Evolutionary conservation across 1,284 basidiomycete genomes (phyloP), one percentile per base, ranked within the genome.

Genomic region (Thelephora terrestris): DNA sequence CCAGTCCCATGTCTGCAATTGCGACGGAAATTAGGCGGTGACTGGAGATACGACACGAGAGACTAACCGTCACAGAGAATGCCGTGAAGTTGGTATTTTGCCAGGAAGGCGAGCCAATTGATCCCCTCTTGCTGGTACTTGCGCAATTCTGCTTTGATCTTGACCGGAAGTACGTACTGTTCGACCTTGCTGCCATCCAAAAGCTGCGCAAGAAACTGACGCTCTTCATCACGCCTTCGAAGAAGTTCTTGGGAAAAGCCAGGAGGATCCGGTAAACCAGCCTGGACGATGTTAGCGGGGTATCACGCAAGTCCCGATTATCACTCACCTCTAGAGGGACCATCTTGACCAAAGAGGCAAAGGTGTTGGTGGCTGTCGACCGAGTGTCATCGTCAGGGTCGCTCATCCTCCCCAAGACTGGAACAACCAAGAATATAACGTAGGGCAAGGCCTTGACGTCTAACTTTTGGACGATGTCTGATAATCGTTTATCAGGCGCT

Each of bases 121-220:
- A 99, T 91, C 40, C 96, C 96, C 53, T 99, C 96, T 64, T 91
- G 89, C 65, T 99, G 96, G 62, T 99, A 99, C 64, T 93, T 92
- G 50, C 96, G 84, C 45, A 99, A 73, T 58, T 97, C 92, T 35
- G 93, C 92, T 52, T 95, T 92, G 73, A 99, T 89, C 44, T 74
- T 69, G 53, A 96, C 82, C 0, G 95, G 93, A 5, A 99, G 81
- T 43, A 71, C 67, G 64, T 99, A 99, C 53, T 87, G 83, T 58
- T 94, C 90, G 5, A 98, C 93, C 64, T 97, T 97, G 59, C 78
- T 89, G 16, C 93, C 93, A 60, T 96, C 94, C 24, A 99, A 78
- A 2, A 99, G 75, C 64, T 99, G 96, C 46, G 82, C 84, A 36
- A 99, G 71, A 71, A 99, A 99, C 57, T 87, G 82, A 32, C 95